Evolutionary conservation across 2,329 filamentous ascomycete species (phyloP).

Genomic region (Neonectria faginata): DNA sequence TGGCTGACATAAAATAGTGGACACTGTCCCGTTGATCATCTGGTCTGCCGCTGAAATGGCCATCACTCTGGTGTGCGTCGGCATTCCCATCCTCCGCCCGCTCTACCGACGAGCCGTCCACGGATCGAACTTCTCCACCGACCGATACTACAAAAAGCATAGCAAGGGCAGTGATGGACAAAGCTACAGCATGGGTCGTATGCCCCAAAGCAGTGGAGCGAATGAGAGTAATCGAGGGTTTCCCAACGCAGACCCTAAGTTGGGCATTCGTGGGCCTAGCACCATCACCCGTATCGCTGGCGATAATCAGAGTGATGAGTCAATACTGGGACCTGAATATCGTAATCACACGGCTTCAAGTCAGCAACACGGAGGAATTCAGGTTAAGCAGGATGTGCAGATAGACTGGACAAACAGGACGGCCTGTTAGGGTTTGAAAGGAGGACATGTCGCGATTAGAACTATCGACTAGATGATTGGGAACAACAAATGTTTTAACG

Average conservation of each 20-base stretch:
- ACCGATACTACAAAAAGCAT: conserved; percentile 35
- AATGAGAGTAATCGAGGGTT: conserved; percentile 22
- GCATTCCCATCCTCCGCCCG: conserved; percentile 53
- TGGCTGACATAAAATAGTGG: conserved; percentile 40
- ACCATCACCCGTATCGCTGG: conserved; percentile 32
- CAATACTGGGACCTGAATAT: conserved; percentile 29
- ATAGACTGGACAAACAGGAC: conserved; percentile 26
- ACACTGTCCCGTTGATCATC: conserved; percentile 50
- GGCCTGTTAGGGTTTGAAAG: not conserved
- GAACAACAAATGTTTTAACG: too few relatives aligned
- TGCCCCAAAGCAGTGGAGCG: conserved; percentile 6
- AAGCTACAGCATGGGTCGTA: conserved; percentile 29
- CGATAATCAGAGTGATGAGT: conserved; percentile 33
- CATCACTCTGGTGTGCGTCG: conserved; percentile 53
- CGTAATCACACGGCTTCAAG: not conserved
- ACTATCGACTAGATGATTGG: too few relatives aligned
- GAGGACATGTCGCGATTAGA: not conserved
- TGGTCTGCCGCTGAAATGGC: conserved; percentile 55
- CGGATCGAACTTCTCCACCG: conserved; percentile 25
- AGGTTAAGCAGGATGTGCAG: conserved; percentile 30
- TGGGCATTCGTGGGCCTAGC: conserved; percentile 30
- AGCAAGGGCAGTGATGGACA: conserved; percentile 27
- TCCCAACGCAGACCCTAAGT: conserved; percentile 19
- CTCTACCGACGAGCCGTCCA: conserved; percentile 46
- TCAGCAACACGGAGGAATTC: conserved; percentile 7